Conservation (phyloP, 2,329 filamentous ascomycete species). For the Diatrype stigma region DNA sequence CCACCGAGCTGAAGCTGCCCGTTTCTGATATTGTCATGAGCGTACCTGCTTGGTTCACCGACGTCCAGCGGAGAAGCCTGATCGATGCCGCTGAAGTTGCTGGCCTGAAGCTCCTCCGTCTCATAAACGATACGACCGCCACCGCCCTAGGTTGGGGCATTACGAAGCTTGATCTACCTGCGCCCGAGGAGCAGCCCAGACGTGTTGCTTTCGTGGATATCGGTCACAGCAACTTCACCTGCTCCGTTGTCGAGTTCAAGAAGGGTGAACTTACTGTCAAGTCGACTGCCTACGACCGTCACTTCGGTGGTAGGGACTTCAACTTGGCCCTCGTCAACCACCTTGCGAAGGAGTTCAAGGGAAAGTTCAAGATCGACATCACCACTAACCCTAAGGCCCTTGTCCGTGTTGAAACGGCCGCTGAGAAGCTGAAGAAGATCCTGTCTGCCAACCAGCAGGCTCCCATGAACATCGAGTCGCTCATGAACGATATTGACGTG, state of each 20-base stretch:
- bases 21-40: slow-evolving; percentile 93
- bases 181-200: slow-evolving; percentile 83
- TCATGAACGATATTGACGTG: slow-evolving; percentile 98
- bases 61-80: slow-evolving; percentile 82
- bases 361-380: slow-evolving; percentile 97
- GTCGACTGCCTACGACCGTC: slow-evolving; percentile 85
- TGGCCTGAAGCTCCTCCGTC: slow-evolving; percentile 82
- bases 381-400: slow-evolving; percentile 83
- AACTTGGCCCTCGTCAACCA: slow-evolving; percentile 94
- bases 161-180: slow-evolving; percentile 87
- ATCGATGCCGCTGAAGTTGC: slow-evolving; percentile 92
- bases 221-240: slow-evolving; percentile 93
- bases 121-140: slow-evolving; percentile 98
- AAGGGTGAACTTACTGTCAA: slow-evolving; percentile 96
- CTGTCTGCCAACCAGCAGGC: slow-evolving; percentile 91
- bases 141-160: slow-evolving; percentile 96
- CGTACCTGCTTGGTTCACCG: slow-evolving; percentile 95
- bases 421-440: slow-evolving; percentile 98
- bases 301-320: slow-evolving; percentile 96
- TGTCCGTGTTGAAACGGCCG: slow-evolving; percentile 79
- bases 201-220: slow-evolving; percentile 92
- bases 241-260: slow-evolving; percentile 90
- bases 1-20: slow-evolving; percentile 81
- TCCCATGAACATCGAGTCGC: slow-evolving; percentile 91
- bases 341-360: slow-evolving; percentile 92